Percentiles rank a stretch among this genome's conserved stretches.
Evolutionary conservation across 345 rosid genomes (phyloP).

Genomic region (Isatis tinctoria): DNA sequence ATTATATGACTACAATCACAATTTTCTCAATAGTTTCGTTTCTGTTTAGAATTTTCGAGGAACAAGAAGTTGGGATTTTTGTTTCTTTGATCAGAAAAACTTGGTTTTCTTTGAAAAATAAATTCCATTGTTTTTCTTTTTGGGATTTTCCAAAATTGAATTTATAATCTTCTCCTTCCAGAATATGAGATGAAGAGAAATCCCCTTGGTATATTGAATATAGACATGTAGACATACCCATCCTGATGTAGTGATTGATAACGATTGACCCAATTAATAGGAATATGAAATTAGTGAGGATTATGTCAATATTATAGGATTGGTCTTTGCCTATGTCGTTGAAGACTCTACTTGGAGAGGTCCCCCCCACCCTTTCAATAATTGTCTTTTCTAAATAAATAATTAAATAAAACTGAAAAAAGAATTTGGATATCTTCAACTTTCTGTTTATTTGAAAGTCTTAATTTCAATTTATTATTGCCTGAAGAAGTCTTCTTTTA

Average conservation of each 20-base stretch:
- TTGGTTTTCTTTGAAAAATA: neutral
- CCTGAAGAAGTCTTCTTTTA: neutral
- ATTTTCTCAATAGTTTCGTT: neutral
- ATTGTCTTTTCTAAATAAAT: neutral
- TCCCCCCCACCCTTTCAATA: neutral
- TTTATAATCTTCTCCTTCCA: neutral
- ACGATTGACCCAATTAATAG: neutral
- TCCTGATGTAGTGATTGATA: neutral
- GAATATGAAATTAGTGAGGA: constrained; percentile 1
- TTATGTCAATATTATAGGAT: neutral
- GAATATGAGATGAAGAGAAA: neutral
- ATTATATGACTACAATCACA: neutral
- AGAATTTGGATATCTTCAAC: neutral
- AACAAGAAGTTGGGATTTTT: neutral
- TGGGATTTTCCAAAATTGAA: neutral
- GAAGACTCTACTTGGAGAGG: neutral
- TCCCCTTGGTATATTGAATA: neutral
- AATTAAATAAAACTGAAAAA: neutral
- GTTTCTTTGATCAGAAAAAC: neutral
- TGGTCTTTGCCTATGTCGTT: neutral
- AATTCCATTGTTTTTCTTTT: neutral
- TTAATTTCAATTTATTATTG: neutral
- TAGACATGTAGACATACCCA: neutral
- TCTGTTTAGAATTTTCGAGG: neutral
- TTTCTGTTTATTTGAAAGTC: neutral